Base-by-base conservation (phyloP, 2,329 filamentous ascomycete genomes). In the Sodiomyces alkalinus region DNA sequence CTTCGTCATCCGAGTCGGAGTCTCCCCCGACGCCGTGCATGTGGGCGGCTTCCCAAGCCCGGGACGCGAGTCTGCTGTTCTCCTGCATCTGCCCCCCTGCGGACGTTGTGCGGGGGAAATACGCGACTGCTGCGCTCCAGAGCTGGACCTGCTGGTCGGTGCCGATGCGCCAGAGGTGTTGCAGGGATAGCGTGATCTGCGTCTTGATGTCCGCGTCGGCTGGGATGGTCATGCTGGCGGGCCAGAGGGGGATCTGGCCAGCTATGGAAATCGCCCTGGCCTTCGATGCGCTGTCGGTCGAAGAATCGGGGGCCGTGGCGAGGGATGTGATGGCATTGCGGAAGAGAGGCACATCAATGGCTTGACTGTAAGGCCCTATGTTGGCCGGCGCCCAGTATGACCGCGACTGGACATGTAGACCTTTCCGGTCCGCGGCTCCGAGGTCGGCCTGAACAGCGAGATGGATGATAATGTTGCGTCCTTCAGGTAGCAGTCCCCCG, bases 331-430 rank as follows among this genome's bases (percentile, higher is more conserved):
- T n/a, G n/a, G n/a, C n/a, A n/a, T n/a, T n/a, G 25, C 15, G 25
- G 17, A 41, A 41, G 9, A 53, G 30, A 4, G 47, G 53, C 8
- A 71, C 54, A 3, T 67, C 62, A 27, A 90, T 73, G 4, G 85
- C 83, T 55, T 98, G 90, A 31, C 86, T 94, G 52, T 96, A 96
- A 0, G 90, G 90, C 0, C 90, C 90, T 30, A 98, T 96, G 45
- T 96, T 96, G 13, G 90, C 87, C 0, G 90, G 90, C 0, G 90
- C 90, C 90, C 90, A 98, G 60, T 96, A 96, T 8, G 83, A 92
- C 21, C 81, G 64, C 4, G 80, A 86, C 53, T 96, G 90, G 5
- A 98, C 86, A 49, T 98, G 90, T 2, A 96, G 64, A 0, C 70
- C 71, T 28, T 64, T 60, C 53, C 80, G 52, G 18, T 47, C 41